Evolutionary conservation across 768 basidiomycete genomes (phyloP).

Genomic region (Glaciozyma martinii): DNA sequence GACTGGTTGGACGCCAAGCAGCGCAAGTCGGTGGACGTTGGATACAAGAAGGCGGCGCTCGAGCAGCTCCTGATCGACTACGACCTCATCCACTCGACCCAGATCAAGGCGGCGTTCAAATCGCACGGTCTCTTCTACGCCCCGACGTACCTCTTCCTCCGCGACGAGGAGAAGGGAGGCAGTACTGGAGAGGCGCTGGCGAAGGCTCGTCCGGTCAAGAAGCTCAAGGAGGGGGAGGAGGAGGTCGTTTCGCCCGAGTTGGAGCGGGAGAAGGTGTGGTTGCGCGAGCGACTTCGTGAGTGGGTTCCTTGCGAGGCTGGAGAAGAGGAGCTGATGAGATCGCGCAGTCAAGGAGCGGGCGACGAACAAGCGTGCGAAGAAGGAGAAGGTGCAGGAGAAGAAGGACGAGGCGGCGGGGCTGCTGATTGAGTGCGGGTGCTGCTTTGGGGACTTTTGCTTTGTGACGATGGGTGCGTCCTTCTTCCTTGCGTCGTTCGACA

Average conservation of each 20-base stretch:
- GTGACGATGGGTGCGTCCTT: slow-evolving; percentile 11
- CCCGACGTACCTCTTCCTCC: slow-evolving; percentile 16
- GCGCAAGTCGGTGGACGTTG: neutral
- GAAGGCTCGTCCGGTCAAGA: neutral
- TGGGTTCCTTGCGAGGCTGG: neutral
- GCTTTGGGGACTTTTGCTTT: slow-evolving; percentile 26
- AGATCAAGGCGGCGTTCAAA: slow-evolving; percentile 18
- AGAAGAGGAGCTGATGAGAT: neutral
- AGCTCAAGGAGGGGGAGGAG: slow-evolving; percentile 10
- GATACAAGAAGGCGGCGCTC: slow-evolving; percentile 19
- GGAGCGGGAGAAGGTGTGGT: slow-evolving; percentile 3
- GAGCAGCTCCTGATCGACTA: slow-evolving; percentile 25
- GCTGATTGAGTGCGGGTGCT: slow-evolving; percentile 34
- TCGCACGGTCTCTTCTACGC: slow-evolving; percentile 17
- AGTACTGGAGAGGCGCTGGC: neutral
- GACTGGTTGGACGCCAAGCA: neutral
- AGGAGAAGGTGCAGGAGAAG: slow-evolving; percentile 7
- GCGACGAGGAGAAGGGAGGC: neutral
- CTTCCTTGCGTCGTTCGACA: neutral
- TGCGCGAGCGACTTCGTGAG: neutral
- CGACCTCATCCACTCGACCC: slow-evolving; percentile 4
- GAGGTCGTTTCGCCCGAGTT: neutral
- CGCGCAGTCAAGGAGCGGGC: neutral
- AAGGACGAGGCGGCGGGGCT: slow-evolving; percentile 13
- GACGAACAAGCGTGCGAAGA: neutral